phyloP scores from a whole-genome alignment of 306 rosid species.

The Dryas alaskensis region DNA sequence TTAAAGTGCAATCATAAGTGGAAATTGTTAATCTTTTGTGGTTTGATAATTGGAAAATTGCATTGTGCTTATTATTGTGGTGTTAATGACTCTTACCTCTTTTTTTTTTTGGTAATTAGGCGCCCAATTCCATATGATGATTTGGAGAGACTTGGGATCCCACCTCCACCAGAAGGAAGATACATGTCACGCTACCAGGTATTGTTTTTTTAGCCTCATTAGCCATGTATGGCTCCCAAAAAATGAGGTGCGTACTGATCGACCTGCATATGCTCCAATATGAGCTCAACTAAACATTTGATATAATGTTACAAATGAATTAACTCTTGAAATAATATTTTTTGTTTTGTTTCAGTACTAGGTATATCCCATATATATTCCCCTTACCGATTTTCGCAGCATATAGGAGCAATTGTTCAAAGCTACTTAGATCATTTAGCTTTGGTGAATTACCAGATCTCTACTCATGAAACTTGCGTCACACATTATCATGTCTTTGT shows the following conservation, averaged over 20 bases:
- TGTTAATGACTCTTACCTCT: background rate
- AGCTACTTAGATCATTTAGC: background rate
- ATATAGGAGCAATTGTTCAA: background rate
- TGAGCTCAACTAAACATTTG: background rate
- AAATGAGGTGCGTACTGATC: background rate
- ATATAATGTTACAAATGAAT: background rate
- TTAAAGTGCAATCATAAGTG: background rate
- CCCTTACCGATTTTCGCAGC: background rate
- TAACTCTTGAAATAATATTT: background rate
- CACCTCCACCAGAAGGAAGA: constrained; percentile 90
- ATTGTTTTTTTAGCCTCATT: constrained; percentile 16
- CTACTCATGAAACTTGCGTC: background rate
- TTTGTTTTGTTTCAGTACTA: no score
- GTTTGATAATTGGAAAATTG: background rate
- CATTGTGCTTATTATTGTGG: background rate
- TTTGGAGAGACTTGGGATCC: constrained; percentile 77
- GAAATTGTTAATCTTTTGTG: background rate
- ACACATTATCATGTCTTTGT: background rate
- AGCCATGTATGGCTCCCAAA: background rate
- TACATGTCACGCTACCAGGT: constrained; percentile 87
- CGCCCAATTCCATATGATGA: constrained; percentile 67
- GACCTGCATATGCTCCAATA: background rate
- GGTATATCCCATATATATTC: background rate
- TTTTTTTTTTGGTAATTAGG: constrained; percentile 33
- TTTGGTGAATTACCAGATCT: background rate